phyloP scores from a whole-genome alignment of 1,284 basidiomycete species.

The Microbotryum saponariae region DNA sequence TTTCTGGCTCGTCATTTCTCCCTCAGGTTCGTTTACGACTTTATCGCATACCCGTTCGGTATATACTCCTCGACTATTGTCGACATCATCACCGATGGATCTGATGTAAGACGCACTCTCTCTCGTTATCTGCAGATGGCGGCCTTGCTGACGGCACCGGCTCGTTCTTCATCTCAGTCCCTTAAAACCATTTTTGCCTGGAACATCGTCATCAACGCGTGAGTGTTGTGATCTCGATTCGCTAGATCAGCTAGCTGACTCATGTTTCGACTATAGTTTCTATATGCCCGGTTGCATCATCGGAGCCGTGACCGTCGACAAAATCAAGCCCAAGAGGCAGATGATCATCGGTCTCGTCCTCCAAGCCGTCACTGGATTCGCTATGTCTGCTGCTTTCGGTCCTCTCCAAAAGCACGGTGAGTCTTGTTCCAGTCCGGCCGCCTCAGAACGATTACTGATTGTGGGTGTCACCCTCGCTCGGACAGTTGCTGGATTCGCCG shows the following conservation, averaged over 20 bases:
- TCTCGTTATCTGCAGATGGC: too few relatives aligned
- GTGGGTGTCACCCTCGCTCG: background rate
- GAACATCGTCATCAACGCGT: slow-evolving; percentile 62
- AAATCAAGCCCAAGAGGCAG: slow-evolving; percentile 33
- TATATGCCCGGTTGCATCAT: slow-evolving; percentile 57
- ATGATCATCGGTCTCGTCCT: slow-evolving; percentile 29
- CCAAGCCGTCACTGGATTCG: slow-evolving; percentile 61
- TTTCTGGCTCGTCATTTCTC: slow-evolving; percentile 34
- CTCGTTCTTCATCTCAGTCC: slow-evolving; percentile 41
- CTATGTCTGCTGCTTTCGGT: slow-evolving; percentile 49
- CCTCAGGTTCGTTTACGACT: slow-evolving; percentile 71
- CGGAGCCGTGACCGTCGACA: slow-evolving; percentile 64
- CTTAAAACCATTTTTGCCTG: slow-evolving; percentile 58
- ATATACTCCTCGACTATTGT: slow-evolving; percentile 76
- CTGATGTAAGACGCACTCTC: too few relatives aligned
- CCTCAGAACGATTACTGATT: too few relatives aligned
- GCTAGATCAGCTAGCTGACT: slow-evolving; percentile 8
- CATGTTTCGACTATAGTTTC: slow-evolving; percentile 43
- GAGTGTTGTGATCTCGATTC: slow-evolving; percentile 1
- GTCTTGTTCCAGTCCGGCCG: too few relatives aligned
- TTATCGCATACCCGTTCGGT: slow-evolving; percentile 56
- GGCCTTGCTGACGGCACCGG: slow-evolving; percentile 32
- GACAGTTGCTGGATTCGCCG: slow-evolving; percentile 46
- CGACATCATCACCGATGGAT: slow-evolving; percentile 54
- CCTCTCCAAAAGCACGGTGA: slow-evolving; percentile 45